phyloP scores from a whole-genome alignment of 2,329 filamentous ascomycete species.

The Penicillium digitatum region DNA sequence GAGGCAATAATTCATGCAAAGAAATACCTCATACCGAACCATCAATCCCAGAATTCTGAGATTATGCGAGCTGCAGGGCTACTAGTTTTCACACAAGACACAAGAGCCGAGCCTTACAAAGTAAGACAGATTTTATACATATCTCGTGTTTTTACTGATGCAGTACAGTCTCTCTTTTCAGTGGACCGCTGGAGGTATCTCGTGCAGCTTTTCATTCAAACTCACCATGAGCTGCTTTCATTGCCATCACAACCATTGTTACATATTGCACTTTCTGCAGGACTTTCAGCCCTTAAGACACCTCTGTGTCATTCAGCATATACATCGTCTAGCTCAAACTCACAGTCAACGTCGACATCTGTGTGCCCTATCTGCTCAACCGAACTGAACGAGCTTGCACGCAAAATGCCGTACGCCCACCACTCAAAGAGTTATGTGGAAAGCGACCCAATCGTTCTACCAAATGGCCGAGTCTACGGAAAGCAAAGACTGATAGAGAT shows the following conservation, averaged over 20 bases:
- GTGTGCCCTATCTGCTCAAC: conserved; percentile 95
- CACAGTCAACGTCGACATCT: conserved; percentile 59
- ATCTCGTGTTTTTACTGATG: not conserved
- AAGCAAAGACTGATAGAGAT: conserved; percentile 68
- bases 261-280: conserved; percentile 84
- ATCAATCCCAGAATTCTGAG: conserved; percentile 63
- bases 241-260: conserved; percentile 79
- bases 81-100: conserved; percentile 67
- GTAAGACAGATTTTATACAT: conserved; percentile 34
- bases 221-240: conserved; percentile 79
- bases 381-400: conserved; percentile 86
- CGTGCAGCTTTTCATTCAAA: conserved; percentile 73
- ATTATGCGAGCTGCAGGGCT: conserved; percentile 73
- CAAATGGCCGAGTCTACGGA: conserved; percentile 83
- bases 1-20: conserved; percentile 80
- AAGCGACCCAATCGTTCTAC: conserved; percentile 77
- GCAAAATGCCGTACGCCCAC: conserved; percentile 86
- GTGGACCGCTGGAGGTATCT: conserved; percentile 69
- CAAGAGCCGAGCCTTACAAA: conserved; percentile 57
- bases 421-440: conserved; percentile 94
- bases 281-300: conserved; percentile 91
- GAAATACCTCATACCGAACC: conserved; percentile 71
- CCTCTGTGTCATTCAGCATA: conserved; percentile 78
- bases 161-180: conserved; percentile 65
- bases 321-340: conserved; percentile 53